Base-by-base conservation (phyloP, 2,329 filamentous ascomycete species). In the Thielaviopsis ethacetica region DNA sequence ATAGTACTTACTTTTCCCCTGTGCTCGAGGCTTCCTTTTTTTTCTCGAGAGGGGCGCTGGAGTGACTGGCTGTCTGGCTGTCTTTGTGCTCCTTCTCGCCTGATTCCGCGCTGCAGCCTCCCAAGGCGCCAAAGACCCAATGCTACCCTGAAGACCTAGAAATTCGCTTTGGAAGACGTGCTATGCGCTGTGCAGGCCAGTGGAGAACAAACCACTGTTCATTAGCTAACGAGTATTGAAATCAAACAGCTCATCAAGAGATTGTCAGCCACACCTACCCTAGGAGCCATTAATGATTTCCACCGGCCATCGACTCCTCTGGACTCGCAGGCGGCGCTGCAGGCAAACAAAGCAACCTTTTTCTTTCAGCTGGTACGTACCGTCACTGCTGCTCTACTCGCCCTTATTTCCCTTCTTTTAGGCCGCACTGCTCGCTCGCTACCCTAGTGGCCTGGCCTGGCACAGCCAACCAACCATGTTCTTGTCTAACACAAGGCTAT, bases 291-390 rank as follows among this genome's bases (percentile, higher is more conserved):
- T 70, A 84, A 84, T 73, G 84, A 85, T 63, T 66, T 72, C 64
- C 72, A 74, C 65, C 74, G 74, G 63, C 70, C 71, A 56, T 67
- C 70, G 63, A 72, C 72, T 54, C 71, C 73, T 55, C 68, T 77
- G 64, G 90, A 96, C 70, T 84, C 90, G n/a, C 91, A 95, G 73
- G 83, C 85, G 55, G 86, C 90, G 53, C 77, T 97, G 55, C 91
- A 96, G 71, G 93, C 91, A 60, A 98, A 98, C 74, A 96, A 94
- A 73, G 91, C 91, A 59, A 95, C 91, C 12, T 98, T 98, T 74
- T 98, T 98, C 79, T 97, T 97, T 71, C 88, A 93, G 71, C 77
- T 98, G 71, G 90, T 95, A 81, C 69, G 83, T 65, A 52, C 58
- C 54, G 55, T 58, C 54, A 58, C 53, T 54, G 58, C 22, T 2